Conservation (phyloP, 805 yeast genomes). For the Brettanomyces naardenensis region DNA sequence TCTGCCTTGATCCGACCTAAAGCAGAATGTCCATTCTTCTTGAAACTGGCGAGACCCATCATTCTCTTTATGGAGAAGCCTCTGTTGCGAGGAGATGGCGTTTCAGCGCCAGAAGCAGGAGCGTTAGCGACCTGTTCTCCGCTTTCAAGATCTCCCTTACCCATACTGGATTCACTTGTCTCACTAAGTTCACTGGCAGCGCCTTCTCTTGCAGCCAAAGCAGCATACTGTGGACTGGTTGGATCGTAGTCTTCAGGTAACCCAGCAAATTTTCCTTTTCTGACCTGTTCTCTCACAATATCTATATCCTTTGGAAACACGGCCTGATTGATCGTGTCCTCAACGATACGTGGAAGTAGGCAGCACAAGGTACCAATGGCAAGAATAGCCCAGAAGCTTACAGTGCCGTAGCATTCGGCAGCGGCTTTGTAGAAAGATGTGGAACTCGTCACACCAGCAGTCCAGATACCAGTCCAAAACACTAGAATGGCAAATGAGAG, state of each 20-base stretch:
- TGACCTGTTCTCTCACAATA: constrained; percentile 55
- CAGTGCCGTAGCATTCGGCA: constrained; percentile 50
- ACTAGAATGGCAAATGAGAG: constrained; percentile 52
- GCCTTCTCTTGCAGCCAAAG: neutral
- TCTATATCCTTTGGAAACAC: constrained; percentile 63
- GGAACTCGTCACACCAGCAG: constrained; percentile 36
- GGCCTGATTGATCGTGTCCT: constrained; percentile 40
- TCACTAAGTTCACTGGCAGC: no score
- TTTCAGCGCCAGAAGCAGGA: no score
- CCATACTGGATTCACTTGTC: no score
- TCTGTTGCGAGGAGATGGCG: neutral
- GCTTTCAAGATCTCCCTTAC: neutral
- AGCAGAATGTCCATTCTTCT: neutral
- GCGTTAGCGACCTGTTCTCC: neutral
- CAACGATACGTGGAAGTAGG: constrained; percentile 53
- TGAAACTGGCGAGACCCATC: neutral
- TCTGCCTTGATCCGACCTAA: constrained; percentile 9
- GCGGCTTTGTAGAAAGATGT: constrained; percentile 61
- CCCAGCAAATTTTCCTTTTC: constrained; percentile 39
- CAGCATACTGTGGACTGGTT: constrained; percentile 3
- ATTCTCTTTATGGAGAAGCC: neutral
- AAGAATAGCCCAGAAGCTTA: constrained; percentile 57
- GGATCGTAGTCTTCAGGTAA: constrained; percentile 7
- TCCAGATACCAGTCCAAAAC: constrained; percentile 80
- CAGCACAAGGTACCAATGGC: constrained; percentile 48